Evolutionary conservation across 2,329 filamentous ascomycete species (phyloP).

Genomic region (Xylaria sp.): DNA sequence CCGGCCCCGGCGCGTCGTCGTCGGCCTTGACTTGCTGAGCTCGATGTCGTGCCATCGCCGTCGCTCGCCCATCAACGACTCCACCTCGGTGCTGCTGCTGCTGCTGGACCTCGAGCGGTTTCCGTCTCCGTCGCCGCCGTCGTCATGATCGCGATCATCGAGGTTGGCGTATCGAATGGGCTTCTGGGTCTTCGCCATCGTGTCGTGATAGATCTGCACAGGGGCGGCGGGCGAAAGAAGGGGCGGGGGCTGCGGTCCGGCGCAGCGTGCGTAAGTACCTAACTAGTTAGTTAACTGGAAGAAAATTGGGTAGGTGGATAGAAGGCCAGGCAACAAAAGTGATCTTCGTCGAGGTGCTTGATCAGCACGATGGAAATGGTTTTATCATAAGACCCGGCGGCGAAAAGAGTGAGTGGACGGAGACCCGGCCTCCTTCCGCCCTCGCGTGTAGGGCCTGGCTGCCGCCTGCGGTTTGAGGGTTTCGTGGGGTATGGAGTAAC

Average conservation of each 20-base stretch:
- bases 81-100: slow-evolving; percentile 45
- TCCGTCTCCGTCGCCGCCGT: too few species aligned
- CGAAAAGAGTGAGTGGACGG: not conserved
- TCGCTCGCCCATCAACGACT: slow-evolving; percentile 44
- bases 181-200: slow-evolving; percentile 33
- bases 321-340: too few species aligned
- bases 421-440: not conserved
- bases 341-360: not conserved
- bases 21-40: slow-evolving; percentile 27
- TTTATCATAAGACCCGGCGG: not conserved
- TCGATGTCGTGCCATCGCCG: slow-evolving; percentile 39
- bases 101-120: slow-evolving; percentile 42
- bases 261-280: too few species aligned
- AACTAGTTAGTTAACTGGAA: not conserved
- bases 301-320: not conserved
- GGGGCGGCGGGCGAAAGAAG: too few species aligned
- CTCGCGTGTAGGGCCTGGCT: not conserved
- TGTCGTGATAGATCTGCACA: slow-evolving; percentile 26
- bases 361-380: not conserved
- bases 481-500: not conserved
- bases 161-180: slow-evolving; percentile 39
- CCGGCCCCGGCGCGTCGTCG: slow-evolving; percentile 26
- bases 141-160: slow-evolving; percentile 37
- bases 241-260: too few species aligned
- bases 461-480: not conserved